These are phyloP conservation scores for Pestalotiopsis sp. DNA, from an alignment of 2,329 filamentous ascomycete species.

Conservation along the genomic window DNA sequence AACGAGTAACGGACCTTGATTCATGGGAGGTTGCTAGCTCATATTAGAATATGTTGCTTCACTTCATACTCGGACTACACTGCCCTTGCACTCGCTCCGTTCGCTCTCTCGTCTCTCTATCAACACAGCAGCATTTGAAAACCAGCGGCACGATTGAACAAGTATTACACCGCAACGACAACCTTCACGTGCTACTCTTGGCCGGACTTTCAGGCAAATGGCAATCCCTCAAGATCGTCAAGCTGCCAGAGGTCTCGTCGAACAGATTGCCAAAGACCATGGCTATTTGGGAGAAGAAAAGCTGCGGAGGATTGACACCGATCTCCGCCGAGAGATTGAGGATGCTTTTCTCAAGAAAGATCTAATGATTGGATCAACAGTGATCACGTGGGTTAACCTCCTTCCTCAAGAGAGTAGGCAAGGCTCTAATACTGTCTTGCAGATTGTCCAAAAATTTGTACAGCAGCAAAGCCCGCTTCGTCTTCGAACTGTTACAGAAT, in stretches of 20 bases:
- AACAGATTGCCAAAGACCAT: slow-evolving; percentile 20
- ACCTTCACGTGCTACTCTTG: no score
- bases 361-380: slow-evolving; percentile 19
- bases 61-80: no score
- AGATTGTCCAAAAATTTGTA: slow-evolving; percentile 47
- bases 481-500: slow-evolving; percentile 57
- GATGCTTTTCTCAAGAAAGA: slow-evolving; percentile 19
- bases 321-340: slow-evolving; percentile 14
- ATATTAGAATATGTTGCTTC: no score
- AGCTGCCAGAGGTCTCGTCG: slow-evolving; percentile 14
- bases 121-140: no score
- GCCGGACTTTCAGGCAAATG: no score
- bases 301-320: slow-evolving; percentile 10
- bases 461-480: slow-evolving; percentile 44
- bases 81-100: no score
- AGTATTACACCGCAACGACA: no score
- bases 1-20: no score
- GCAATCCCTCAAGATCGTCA: no score
- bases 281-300: slow-evolving; percentile 21
- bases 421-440: neutral
- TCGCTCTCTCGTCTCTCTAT: no score
- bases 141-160: no score
- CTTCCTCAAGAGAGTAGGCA: neutral
- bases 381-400: slow-evolving; percentile 21
- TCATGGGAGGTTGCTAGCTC: no score